Percentiles rank a stretch among this genome's conserved stretches.
These are phyloP conservation scores for Litsea cubeba DNA, from an alignment of 164 flowering plant species.

Conservation along the genomic window DNA sequence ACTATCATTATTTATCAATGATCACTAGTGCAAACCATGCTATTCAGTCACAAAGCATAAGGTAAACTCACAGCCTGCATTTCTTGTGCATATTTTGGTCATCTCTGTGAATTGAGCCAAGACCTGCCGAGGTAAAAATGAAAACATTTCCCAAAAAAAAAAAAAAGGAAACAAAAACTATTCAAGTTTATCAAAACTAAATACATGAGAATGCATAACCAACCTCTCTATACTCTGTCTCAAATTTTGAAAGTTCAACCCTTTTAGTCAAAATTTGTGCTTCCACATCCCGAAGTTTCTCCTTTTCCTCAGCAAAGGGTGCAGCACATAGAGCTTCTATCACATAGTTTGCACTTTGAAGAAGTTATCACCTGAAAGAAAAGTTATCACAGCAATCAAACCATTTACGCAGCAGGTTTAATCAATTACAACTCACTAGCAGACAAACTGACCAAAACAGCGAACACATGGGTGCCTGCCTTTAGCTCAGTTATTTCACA, in stretches of 20 bases:
- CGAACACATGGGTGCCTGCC: conserved; percentile 92
- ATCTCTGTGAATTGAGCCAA: conserved; percentile 92
- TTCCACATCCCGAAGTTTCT: conserved; percentile 71
- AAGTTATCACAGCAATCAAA: not conserved
- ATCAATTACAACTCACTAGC: not conserved
- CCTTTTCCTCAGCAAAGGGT: conserved; percentile 69
- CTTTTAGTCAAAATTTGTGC: conserved; percentile 77
- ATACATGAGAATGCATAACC: not conserved
- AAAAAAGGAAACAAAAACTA: not conserved
- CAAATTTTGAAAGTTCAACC: conserved; percentile 83
- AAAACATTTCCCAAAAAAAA: not conserved
- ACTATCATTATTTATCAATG: not conserved
- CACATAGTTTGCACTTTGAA: conserved; percentile 84
- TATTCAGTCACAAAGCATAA: not conserved
- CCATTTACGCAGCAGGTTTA: not conserved
- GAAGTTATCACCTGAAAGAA: conserved; percentile 82
- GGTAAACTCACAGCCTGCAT: conserved; percentile 69
- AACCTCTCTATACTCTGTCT: conserved; percentile 90
- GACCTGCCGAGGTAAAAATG: conserved; percentile 42
- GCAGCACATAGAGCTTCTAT: conserved; percentile 84
- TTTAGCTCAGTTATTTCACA: conserved; percentile 91
- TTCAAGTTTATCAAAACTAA: not conserved
- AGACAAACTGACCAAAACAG: conserved; percentile 72
- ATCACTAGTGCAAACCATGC: not conserved
- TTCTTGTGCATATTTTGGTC: conserved; percentile 93